Conservation (phyloP, 1,284 basidiomycete species). For the Cryptococcus sp. region DNA sequence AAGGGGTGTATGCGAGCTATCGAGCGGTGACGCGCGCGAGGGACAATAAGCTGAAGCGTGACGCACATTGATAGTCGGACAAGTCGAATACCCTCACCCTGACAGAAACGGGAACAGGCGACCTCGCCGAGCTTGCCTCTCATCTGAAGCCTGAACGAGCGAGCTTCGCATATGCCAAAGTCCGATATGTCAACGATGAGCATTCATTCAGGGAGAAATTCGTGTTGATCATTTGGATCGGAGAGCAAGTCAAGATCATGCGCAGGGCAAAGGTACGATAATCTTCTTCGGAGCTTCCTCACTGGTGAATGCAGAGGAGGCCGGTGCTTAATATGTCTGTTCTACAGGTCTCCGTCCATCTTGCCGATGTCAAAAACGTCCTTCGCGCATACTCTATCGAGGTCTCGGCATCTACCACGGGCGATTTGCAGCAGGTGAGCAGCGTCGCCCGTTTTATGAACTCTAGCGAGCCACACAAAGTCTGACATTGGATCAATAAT, state of each 20-base stretch:
- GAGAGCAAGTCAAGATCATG: slow-evolving; percentile 81
- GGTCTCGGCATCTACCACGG: slow-evolving; percentile 73
- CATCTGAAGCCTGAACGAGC: slow-evolving; percentile 71
- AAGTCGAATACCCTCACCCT: slow-evolving; percentile 78
- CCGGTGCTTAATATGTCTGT: background rate
- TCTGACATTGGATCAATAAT: background rate
- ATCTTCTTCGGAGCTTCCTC: background rate
- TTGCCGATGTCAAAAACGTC: slow-evolving; percentile 78
- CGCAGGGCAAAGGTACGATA: slow-evolving; percentile 75
- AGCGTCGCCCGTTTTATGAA: background rate
- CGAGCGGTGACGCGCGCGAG: background rate
- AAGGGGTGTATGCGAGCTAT: background rate
- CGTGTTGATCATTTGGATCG: slow-evolving; percentile 86
- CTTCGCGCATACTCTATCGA: slow-evolving; percentile 80
- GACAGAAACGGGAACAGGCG: slow-evolving; percentile 73
- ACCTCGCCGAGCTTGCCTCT: slow-evolving; percentile 73
- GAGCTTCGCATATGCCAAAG: slow-evolving; percentile 77
- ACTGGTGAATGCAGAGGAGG: background rate
- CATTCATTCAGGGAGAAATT: slow-evolving; percentile 85
- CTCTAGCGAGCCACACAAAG: background rate
- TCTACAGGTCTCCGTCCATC: slow-evolving; percentile 78
- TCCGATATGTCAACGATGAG: slow-evolving; percentile 71
- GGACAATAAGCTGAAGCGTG: background rate
- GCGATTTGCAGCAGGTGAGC: slow-evolving; percentile 75
- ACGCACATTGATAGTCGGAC: slow-evolving; percentile 62